Evolutionary conservation across 164 flowering plant species (phyloP).

Genomic region (Litsea cubeba): DNA sequence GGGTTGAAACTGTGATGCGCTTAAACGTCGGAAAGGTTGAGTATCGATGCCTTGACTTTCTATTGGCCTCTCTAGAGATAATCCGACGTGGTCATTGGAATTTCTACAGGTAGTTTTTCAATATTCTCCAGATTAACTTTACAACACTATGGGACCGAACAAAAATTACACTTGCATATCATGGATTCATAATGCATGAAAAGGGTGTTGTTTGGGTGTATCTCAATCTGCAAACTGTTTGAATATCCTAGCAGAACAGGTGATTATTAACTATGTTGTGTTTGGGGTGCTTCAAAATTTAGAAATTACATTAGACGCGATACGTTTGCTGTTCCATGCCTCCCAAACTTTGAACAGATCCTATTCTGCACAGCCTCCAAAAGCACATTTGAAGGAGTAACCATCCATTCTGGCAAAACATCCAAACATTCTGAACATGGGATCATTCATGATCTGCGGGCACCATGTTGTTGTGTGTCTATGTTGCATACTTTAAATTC

Average conservation of each 20-base stretch:
- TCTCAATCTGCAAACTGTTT: neutral
- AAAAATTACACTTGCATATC: too few relatives aligned
- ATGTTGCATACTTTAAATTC: neutral
- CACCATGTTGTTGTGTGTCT: neutral
- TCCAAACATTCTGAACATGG: neutral
- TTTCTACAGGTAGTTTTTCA: constrained; percentile 63
- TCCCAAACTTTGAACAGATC: too few relatives aligned
- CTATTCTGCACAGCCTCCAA: too few relatives aligned
- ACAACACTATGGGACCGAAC: neutral
- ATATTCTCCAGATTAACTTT: too few relatives aligned
- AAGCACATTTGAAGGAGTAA: too few relatives aligned
- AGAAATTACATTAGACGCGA: too few relatives aligned
- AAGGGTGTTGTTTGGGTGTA: neutral
- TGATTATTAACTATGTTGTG: too few relatives aligned
- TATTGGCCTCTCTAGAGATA: constrained; percentile 80
- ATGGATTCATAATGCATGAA: neutral
- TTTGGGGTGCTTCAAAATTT: too few relatives aligned
- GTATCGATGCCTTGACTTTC: constrained; percentile 58
- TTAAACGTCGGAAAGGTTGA: constrained; percentile 42
- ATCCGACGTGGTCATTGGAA: constrained; percentile 98
- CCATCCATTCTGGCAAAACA: neutral
- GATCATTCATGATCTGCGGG: neutral
- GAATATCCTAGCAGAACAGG: neutral
- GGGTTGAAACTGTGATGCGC: constrained; percentile 74
- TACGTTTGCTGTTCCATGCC: too few relatives aligned